Evolutionary conservation across 306 rosid species (phyloP).

Genomic region (Clitoria ternatea): DNA sequence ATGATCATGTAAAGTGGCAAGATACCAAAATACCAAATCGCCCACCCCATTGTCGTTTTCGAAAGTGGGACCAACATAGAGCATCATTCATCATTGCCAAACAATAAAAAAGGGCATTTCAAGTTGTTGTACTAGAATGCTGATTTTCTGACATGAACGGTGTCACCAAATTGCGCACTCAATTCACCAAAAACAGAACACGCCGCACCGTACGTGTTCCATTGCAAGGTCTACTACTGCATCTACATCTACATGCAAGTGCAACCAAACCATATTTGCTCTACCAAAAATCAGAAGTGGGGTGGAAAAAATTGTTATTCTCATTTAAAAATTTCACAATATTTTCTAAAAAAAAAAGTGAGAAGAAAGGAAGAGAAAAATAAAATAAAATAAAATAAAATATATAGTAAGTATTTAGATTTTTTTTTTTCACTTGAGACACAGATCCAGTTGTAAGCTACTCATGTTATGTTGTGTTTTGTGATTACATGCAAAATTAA

Average conservation of each 20-base stretch:
- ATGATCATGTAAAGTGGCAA: neutral
- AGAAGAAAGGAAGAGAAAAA: too few relatives aligned
- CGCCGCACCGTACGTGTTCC: neutral
- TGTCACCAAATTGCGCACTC: conserved; percentile 5
- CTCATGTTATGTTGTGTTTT: too few relatives aligned
- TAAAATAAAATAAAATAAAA: too few relatives aligned
- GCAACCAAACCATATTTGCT: neutral
- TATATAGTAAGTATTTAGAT: too few relatives aligned
- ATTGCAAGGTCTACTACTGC: neutral
- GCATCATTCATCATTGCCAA: neutral
- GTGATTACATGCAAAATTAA: too few relatives aligned
- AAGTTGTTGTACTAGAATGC: neutral
- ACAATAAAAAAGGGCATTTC: neutral
- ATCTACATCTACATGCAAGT: too few relatives aligned
- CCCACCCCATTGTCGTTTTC: neutral
- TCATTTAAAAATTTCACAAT: too few relatives aligned
- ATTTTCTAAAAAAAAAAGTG: too few relatives aligned
- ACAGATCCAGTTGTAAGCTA: too few relatives aligned
- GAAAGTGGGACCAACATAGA: neutral
- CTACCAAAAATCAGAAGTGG: neutral
- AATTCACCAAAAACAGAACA: neutral
- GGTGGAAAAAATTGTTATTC: too few relatives aligned
- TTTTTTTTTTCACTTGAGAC: too few relatives aligned
- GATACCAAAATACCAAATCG: neutral
- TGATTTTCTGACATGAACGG: neutral